Evolutionary conservation across 164 flowering plant species (phyloP).

Genomic region (Pachysandra terminalis): DNA sequence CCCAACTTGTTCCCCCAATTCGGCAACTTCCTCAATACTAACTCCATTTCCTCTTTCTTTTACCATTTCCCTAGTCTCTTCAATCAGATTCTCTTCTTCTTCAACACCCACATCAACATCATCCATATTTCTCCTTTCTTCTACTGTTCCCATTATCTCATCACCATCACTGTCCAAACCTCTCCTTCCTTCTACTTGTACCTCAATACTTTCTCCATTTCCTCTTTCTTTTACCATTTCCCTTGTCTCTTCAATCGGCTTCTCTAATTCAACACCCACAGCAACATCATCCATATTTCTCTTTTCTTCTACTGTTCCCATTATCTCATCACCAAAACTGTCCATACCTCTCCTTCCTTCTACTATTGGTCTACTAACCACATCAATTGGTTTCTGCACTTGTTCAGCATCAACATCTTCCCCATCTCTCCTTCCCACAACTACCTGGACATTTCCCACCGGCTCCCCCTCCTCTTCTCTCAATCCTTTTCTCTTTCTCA

Average conservation of each 20-base stretch:
- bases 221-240: not conserved
- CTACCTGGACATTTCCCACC: not conserved
- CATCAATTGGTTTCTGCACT: too few relatives aligned
- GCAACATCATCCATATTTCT: not conserved
- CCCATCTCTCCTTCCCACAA: not conserved
- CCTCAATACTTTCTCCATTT: not conserved
- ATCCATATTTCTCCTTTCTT: not conserved
- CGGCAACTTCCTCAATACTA: not conserved
- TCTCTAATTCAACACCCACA: too few relatives aligned
- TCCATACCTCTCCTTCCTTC: not conserved
- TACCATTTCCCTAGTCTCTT: not conserved
- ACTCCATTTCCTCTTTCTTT: not conserved
- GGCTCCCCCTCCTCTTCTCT: not conserved
- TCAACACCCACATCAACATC: not conserved
- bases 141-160: too few relatives aligned
- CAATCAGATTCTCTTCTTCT: not conserved
- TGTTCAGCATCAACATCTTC: slow-evolving; percentile 5
- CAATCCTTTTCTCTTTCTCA: not conserved
- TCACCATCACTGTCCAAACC: too few relatives aligned
- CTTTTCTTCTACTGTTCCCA: too few relatives aligned
- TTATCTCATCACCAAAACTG: too few relatives aligned
- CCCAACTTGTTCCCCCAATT: not conserved
- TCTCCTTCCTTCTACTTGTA: not conserved
- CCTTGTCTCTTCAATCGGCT: not conserved
- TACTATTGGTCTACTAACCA: too few relatives aligned